Evolutionary conservation across 257 asterid species (phyloP), one percentile per base, ranked within the genome.

Genomic region (Rubia yunnanensis): DNA sequence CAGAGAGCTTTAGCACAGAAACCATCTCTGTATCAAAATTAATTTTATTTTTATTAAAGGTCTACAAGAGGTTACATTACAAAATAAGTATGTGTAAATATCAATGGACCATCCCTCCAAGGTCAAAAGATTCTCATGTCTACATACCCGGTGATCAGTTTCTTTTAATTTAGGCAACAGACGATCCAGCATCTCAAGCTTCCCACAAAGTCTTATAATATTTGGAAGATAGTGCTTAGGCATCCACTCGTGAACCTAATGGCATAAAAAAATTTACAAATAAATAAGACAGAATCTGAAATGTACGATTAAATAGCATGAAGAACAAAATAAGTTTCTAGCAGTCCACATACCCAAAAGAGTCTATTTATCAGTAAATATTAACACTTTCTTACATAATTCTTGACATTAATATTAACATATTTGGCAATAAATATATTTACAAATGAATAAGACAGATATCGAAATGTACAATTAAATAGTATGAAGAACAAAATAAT

Each of bases 161-260:
- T 95, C 97, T 88, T 94, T 94, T 30, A 94, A 79, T 78, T 94
- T 94, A 68, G 99, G 99, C 69, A 94, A 77, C 73, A 94, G 74
- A 28, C 99, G 83, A 79, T 94, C 99, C 68, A 94, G 76, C 92
- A 94, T 88, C 91, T 94, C 99, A 81, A 94, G 99, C 89, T 94
- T 94, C 82, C 99, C 99, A 77, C 99, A 94, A 30, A 94, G 92
- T 69, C 99, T 86, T 73, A 94, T 76, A 67, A 88, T 2, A 64
- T 73, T 82, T 23, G 99, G 99, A 73, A 94, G 88, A 80, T 88
- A 88, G 81, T 94, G 99, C 73, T 77, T 84, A 26, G 99, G 99
- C 76, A 94, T 81, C 55, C 73, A 80, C 48, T 88, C 96, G 63
- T 94, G 95, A 81, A 94, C 95, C 99, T 94, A 73, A 69, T 9